These are phyloP conservation scores for Vachellia collinsii DNA, from an alignment of 306 rosid species.

Conservation along the genomic window DNA sequence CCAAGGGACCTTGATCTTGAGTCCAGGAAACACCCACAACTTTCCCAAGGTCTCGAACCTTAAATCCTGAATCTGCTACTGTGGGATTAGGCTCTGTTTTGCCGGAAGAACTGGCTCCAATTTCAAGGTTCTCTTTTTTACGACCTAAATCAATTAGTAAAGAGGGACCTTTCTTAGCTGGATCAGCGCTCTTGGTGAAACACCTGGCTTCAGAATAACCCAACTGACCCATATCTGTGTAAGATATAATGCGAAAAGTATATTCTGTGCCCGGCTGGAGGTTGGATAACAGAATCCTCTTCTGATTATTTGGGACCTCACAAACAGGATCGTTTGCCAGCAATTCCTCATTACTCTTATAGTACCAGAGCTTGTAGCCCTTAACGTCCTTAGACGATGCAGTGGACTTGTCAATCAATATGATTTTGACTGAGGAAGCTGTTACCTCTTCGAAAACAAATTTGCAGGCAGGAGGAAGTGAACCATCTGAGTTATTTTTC, in stretches of 20 bases:
- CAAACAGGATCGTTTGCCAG: slow-evolving; percentile 73
- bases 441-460: slow-evolving; percentile 89
- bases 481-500: slow-evolving; percentile 58
- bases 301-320: slow-evolving; percentile 79
- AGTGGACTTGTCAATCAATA: slow-evolving; percentile 71
- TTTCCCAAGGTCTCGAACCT: slow-evolving; percentile 93
- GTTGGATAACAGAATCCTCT: slow-evolving; percentile 86
- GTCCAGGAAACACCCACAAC: slow-evolving; percentile 70
- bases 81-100: slow-evolving; percentile 51
- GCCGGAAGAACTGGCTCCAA: slow-evolving; percentile 51
- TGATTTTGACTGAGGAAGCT: slow-evolving; percentile 70
- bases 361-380: slow-evolving; percentile 97
- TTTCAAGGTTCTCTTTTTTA: slow-evolving; percentile 47
- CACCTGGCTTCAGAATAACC: slow-evolving; percentile 95
- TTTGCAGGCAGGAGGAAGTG: slow-evolving; percentile 98
- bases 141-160: slow-evolving; percentile 41
- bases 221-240: slow-evolving; percentile 70
- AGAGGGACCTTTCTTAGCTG: slow-evolving; percentile 51
- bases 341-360: slow-evolving; percentile 68
- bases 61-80: slow-evolving; percentile 61
- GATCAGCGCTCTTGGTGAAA: slow-evolving; percentile 82
- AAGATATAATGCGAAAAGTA: slow-evolving; percentile 80
- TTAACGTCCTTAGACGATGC: slow-evolving; percentile 54
- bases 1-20: slow-evolving; percentile 70
- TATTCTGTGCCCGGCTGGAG: slow-evolving; percentile 91